These are phyloP conservation scores for Lepraria neglecta DNA, from an alignment of 495 filamentous ascomycete genomes.

Conservation along the genomic window DNA sequence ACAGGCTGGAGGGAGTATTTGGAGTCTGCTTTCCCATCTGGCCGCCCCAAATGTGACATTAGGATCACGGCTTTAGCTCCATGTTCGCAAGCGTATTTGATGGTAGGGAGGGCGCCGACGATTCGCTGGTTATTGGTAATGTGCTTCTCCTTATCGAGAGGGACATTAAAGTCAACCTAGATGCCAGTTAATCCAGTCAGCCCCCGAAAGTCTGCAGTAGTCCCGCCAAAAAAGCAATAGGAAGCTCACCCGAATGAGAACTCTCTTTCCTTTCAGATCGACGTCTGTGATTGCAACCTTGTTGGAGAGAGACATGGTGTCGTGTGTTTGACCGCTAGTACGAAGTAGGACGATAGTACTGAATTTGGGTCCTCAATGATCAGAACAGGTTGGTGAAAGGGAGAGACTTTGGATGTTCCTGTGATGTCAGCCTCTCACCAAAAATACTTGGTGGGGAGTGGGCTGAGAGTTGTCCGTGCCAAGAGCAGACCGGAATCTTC, in stretches of 20 bases:
- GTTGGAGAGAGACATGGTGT: conserved; percentile 91
- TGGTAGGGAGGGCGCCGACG: conserved; percentile 91
- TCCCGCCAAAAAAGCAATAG: neutral
- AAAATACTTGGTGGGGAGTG: conserved; percentile 12
- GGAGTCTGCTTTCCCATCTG: conserved; percentile 77
- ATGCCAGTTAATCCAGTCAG: neutral
- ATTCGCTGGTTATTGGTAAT: conserved; percentile 98
- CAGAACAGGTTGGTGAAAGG: too few relatives aligned
- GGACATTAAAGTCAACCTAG: conserved; percentile 99
- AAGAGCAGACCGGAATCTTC: too few relatives aligned
- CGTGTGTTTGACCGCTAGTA: neutral
- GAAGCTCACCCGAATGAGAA: conserved; percentile 80
- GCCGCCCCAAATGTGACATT: conserved; percentile 98
- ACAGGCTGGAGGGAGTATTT: conserved; percentile 96
- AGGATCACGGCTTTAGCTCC: conserved; percentile 92
- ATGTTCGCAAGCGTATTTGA: conserved; percentile 94
- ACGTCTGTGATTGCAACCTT: conserved; percentile 95
- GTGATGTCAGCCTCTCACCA: conserved; percentile 11
- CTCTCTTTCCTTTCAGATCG: conserved; percentile 95
- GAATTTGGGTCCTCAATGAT: neutral
- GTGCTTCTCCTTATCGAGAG: conserved; percentile 83
- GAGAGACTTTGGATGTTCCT: neutral
- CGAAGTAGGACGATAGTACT: neutral
- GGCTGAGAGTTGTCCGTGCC: too few relatives aligned
- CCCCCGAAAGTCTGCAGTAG: neutral